A percentile compares a stretch with the other conserved stretches of the same genome.
These are phyloP conservation scores for Porphyrellus cyaneotinctus DNA, from an alignment of 768 basidiomycete species.

Conservation along the genomic window DNA sequence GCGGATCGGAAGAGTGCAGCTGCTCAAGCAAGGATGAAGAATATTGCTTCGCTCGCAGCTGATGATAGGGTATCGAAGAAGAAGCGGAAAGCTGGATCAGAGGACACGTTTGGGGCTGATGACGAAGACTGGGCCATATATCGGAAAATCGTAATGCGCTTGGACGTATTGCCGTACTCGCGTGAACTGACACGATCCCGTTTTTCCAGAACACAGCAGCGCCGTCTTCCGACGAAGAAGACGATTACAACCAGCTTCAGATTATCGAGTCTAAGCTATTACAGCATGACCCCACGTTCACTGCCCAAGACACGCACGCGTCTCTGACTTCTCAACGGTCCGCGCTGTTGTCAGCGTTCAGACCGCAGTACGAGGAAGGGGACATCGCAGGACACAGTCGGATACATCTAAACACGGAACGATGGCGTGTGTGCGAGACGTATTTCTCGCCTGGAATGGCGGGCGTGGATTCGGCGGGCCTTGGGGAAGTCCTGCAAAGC, in stretches of 20 bases:
- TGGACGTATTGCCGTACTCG: not conserved
- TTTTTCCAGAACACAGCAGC: slow-evolving; percentile 56
- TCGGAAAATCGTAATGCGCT: slow-evolving; percentile 78
- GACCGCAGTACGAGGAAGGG: slow-evolving; percentile 72
- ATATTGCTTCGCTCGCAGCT: slow-evolving; percentile 84
- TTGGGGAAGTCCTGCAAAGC: slow-evolving; percentile 88
- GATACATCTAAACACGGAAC: slow-evolving; percentile 86
- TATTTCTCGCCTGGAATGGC: slow-evolving; percentile 94
- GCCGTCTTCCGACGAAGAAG: slow-evolving; percentile 87
- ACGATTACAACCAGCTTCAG: slow-evolving; percentile 67
- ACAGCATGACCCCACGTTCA: slow-evolving; percentile 81
- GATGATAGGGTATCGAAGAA: slow-evolving; percentile 83
- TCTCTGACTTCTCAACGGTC: slow-evolving; percentile 73
- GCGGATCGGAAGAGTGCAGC: slow-evolving; percentile 92
- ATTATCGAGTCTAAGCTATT: slow-evolving; percentile 78
- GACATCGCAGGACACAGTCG: slow-evolving; percentile 67
- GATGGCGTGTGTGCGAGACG: slow-evolving; percentile 87
- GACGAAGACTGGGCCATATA: slow-evolving; percentile 98
- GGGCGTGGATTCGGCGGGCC: slow-evolving; percentile 89
- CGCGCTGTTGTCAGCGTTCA: slow-evolving; percentile 82
- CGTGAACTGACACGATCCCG: not conserved
- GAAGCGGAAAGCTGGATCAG: slow-evolving; percentile 78
- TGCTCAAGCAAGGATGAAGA: slow-evolving; percentile 94
- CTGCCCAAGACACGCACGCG: slow-evolving; percentile 73
- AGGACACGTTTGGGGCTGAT: slow-evolving; percentile 90